A percentile compares a stretch with the other conserved stretches of the same genome.
Conservation (phyloP, 768 basidiomycete species). For the Inosperma sp. region DNA sequence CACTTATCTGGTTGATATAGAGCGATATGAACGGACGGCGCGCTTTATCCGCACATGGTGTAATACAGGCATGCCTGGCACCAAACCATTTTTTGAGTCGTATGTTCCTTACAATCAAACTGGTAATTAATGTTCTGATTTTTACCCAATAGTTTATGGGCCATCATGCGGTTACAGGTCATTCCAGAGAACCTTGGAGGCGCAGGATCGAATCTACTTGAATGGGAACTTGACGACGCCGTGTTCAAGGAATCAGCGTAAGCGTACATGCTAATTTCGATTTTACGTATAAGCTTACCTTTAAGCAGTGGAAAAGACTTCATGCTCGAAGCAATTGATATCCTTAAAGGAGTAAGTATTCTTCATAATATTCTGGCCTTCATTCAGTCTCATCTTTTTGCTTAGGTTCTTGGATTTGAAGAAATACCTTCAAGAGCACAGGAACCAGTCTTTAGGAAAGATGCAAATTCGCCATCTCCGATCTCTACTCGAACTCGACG, state of each 20-base stretch:
- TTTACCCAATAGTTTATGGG: conserved; percentile 52
- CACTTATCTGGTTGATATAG: conserved; percentile 24
- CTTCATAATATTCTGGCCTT: conserved; percentile 16
- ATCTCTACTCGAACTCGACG: conserved; percentile 57
- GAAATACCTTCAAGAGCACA: conserved; percentile 48
- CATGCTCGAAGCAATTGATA: conserved; percentile 85
- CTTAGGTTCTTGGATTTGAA: conserved; percentile 61
- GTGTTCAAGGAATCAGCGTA: conserved; percentile 93
- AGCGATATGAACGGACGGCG: conserved; percentile 71
- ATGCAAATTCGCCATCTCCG: conserved; percentile 31
- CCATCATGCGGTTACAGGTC: conserved; percentile 73
- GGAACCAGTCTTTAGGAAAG: conserved; percentile 19
- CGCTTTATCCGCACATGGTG: conserved; percentile 81
- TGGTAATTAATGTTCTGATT: conserved; percentile 7
- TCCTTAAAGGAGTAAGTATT: conserved; percentile 82
- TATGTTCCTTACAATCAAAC: conserved; percentile 26
- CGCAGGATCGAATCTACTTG: conserved; percentile 63
- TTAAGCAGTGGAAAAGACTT: conserved; percentile 80
- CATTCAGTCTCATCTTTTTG: conserved; percentile 11
- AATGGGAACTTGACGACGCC: conserved; percentile 93
- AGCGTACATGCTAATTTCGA: conserved; percentile 32
- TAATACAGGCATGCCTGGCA: conserved; percentile 81
- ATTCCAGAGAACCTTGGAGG: conserved; percentile 79
- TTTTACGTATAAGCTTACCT: conserved; percentile 16
- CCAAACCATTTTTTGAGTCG: conserved; percentile 80